Evolutionary conservation across 2,329 filamentous ascomycete species (phyloP).

Genomic region (Coccinonectria pachysandricola): DNA sequence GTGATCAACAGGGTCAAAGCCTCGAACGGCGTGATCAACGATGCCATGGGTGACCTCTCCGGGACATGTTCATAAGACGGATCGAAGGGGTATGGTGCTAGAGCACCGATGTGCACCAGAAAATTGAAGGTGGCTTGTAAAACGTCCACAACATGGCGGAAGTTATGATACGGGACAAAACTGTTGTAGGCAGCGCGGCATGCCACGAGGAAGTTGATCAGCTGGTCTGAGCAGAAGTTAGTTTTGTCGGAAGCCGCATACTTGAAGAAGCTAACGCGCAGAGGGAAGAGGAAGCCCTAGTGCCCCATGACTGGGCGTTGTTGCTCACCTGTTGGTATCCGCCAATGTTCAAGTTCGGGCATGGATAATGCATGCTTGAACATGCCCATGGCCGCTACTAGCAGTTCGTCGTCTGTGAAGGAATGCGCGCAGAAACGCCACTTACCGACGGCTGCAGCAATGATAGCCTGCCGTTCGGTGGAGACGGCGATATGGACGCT

Average conservation of each 20-base stretch:
- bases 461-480: conserved; percentile 50
- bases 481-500: conserved; percentile 59
- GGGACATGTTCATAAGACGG: conserved; percentile 19
- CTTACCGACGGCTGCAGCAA: conserved; percentile 59
- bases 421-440: conserved; percentile 90
- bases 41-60: conserved; percentile 55
- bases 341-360: conserved; percentile 72
- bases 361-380: conserved; percentile 77
- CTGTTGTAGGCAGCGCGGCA: conserved; percentile 91
- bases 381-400: conserved; percentile 78
- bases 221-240: conserved; percentile 52
- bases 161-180: conserved; percentile 97
- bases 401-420: conserved; percentile 80
- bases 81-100: conserved; percentile 53
- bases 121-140: conserved; percentile 90
- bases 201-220: conserved; percentile 77
- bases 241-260: conserved; percentile 13
- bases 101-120: conserved; percentile 65
- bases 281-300: no score
- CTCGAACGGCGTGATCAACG: conserved; percentile 75
- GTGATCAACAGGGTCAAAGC: conserved; percentile 82
- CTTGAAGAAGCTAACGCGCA: no score
- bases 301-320: no score
- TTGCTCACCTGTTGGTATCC: conserved; percentile 67
- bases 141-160: conserved; percentile 93